Conservation (phyloP, 129 eudicot genomes). For the Pulicaria dysenterica region DNA sequence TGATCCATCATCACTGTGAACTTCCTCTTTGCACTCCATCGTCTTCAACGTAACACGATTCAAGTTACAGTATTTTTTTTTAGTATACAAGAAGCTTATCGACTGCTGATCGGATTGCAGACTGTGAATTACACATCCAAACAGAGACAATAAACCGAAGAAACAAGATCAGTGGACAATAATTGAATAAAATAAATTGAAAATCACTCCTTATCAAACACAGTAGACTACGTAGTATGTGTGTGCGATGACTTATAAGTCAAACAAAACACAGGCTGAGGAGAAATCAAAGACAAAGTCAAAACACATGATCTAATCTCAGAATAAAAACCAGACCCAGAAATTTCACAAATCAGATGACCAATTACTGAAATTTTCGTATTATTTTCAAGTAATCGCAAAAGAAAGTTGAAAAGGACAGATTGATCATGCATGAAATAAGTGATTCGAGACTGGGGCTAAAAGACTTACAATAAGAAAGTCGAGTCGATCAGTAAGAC, state of each 20-base stretch:
- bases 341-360: not conserved
- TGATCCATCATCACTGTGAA: constrained; percentile 49
- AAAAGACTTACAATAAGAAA: constrained; percentile 16
- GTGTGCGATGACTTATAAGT: constrained; percentile 6
- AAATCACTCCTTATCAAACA: not conserved
- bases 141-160: not conserved
- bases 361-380: constrained; percentile 1
- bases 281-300: not conserved
- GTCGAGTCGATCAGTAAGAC: not conserved
- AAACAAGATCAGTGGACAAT: not conserved
- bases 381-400: not conserved
- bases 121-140: constrained; percentile 5
- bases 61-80: not conserved
- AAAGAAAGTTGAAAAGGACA: not conserved
- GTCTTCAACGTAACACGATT: not conserved
- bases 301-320: not conserved
- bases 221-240: not conserved
- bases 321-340: constrained; percentile 14
- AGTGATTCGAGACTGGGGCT: not conserved
- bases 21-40: constrained; percentile 38
- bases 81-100: not conserved
- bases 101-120: not conserved
- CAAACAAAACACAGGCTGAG: not conserved
- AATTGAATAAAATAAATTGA: not conserved
- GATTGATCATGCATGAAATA: constrained; percentile 15